phyloP scores from a whole-genome alignment of 768 basidiomycete genomes.

The Lyophyllum atratum region DNA sequence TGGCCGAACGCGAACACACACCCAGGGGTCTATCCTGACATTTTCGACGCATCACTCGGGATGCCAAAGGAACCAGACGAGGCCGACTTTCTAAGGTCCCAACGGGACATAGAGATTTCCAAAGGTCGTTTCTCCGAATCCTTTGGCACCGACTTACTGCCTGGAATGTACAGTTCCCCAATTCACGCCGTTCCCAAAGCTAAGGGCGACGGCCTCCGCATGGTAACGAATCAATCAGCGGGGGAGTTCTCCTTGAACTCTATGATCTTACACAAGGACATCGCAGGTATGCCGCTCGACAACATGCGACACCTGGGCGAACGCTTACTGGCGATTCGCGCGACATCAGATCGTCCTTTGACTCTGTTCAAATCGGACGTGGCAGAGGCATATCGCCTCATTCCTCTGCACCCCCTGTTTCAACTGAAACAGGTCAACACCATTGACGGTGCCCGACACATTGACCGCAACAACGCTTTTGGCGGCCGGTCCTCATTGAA shows the following conservation, averaged over 20 bases:
- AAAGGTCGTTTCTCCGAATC: slow-evolving; percentile 26
- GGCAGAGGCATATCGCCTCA: slow-evolving; percentile 29
- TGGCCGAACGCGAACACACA: slow-evolving; percentile 41
- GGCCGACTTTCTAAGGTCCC: slow-evolving; percentile 21
- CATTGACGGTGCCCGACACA: slow-evolving; percentile 26
- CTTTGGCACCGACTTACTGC: slow-evolving; percentile 37
- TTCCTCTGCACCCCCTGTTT: slow-evolving; percentile 14
- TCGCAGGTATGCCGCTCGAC: slow-evolving; percentile 30
- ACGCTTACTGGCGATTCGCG: slow-evolving; percentile 14
- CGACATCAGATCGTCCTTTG: slow-evolving; percentile 15
- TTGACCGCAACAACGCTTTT: slow-evolving; percentile 35
- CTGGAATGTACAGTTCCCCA: slow-evolving; percentile 45
- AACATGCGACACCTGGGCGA: slow-evolving; percentile 32
- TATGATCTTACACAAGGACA: slow-evolving; percentile 27
- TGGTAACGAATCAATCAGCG: slow-evolving; percentile 40
- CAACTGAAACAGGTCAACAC: slow-evolving; percentile 32
- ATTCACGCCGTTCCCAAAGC: slow-evolving; percentile 39
- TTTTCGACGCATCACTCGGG: slow-evolving; percentile 15
- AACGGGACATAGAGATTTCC: slow-evolving; percentile 28
- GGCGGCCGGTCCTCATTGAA: slow-evolving; percentile 28
- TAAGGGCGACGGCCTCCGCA: slow-evolving; percentile 29
- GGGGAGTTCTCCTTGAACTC: slow-evolving; percentile 36
- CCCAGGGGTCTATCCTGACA: slow-evolving; percentile 16
- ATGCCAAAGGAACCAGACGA: slow-evolving; percentile 9
- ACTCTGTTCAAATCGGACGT: slow-evolving; percentile 40